Evolutionary conservation across 2,329 filamentous ascomycete species (phyloP), one percentile per base, ranked within the genome.

Genomic region (Trichoderma simmonsii): DNA sequence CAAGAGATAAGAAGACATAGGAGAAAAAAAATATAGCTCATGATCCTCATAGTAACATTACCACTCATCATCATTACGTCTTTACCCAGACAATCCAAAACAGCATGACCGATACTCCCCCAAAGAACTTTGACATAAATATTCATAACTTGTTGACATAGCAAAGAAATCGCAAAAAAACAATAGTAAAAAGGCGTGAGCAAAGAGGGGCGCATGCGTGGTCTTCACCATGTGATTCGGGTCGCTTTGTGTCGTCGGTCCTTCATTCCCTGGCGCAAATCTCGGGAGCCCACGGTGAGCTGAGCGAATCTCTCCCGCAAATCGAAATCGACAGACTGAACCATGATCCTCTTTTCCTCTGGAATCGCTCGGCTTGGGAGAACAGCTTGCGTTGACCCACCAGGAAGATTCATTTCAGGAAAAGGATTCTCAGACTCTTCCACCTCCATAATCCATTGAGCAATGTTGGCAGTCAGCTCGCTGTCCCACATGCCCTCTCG

Each of bases 401-500:
- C 32, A 11, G 8, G 6, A 14, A 24, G 28, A 11, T 6, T 62
- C 59, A 62, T 32, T 4, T 30, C 57, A 14, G 59, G 70, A 21
- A 70, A 63, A 18, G 54, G 36, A 56, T 74, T 71, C 3, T 84
- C 82, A 7, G 82, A 83, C 75, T 90, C 88, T 75, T 90, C 88
- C 18, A 89, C 82, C 9, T 83, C 80, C 78, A 86, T 84, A 48
- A 89, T 82, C 87, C 87, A 89, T 72, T 82, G 82, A 61, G 84
- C 85, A 74, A 90, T 89, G 8, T 84, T 84, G 1, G 87, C 87
- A 12, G 85, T 83, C 73, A 90, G 82, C 74, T 88, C 85, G 75
- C 87, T 90, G 76, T 93, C 90, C 90, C 90, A 92, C 85, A 92
- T 90, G 26, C 88, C 90, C 79, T 92, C 91, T 63, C 90, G 83